Conservation (phyloP, 2,329 filamentous ascomycete species). For the Magnaporthales sp. region DNA sequence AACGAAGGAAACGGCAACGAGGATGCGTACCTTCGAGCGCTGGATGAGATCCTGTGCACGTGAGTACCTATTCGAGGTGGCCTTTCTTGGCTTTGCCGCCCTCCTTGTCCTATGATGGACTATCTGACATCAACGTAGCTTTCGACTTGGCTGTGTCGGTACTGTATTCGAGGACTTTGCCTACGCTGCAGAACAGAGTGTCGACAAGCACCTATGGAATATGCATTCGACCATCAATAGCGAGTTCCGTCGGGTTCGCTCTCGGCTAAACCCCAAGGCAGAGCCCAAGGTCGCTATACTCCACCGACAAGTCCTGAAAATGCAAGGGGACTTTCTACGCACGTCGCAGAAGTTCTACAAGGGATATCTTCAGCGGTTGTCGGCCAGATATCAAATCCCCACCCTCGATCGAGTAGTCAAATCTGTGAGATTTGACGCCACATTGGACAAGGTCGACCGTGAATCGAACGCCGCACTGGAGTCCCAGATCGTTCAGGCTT, state of each 20-base stretch:
- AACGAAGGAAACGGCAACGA: constrained; percentile 4
- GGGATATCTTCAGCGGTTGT: constrained; percentile 71
- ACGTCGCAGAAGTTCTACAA: constrained; percentile 83
- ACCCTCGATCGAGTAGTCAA: constrained; percentile 32
- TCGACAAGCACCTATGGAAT: constrained; percentile 70
- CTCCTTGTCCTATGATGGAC: background rate
- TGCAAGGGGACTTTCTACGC: constrained; percentile 79
- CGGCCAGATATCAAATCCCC: constrained; percentile 42
- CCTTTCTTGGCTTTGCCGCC: background rate
- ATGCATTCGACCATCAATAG: constrained; percentile 70
- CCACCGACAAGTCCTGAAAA: constrained; percentile 70
- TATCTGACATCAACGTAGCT: constrained; percentile 31
- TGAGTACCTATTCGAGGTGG: background rate
- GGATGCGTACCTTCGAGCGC: background rate
- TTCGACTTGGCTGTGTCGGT: constrained; percentile 63
- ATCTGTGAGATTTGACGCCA: constrained; percentile 34
- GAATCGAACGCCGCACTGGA: constrained; percentile 28
- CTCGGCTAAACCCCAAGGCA: constrained; percentile 32
- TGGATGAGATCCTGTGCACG: constrained; percentile 1
- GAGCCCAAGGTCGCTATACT: constrained; percentile 45
- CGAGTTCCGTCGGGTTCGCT: constrained; percentile 64
- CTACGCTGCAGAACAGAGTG: constrained; percentile 51
- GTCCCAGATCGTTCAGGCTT: constrained; percentile 59
- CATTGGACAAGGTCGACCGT: constrained; percentile 31
- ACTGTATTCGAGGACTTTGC: constrained; percentile 66